Evolutionary conservation across 2,329 filamentous ascomycete genomes (phyloP).

Genomic region (Colletotrichum salicis): DNA sequence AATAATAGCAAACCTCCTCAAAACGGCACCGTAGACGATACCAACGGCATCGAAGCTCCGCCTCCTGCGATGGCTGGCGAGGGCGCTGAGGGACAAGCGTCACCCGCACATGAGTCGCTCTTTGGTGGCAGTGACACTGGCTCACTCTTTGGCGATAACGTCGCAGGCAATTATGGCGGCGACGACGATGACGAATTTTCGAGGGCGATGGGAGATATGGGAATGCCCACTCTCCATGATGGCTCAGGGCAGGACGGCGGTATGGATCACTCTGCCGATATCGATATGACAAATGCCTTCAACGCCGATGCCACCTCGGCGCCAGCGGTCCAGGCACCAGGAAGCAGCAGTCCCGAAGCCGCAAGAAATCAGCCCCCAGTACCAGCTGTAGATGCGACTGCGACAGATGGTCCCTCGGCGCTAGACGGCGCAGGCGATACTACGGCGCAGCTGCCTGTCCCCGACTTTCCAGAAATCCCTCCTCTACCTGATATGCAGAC

Average conservation of each 20-base stretch:
- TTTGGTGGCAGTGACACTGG: slow-evolving; percentile 84
- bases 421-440: slow-evolving; percentile 4
- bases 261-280: slow-evolving; percentile 53
- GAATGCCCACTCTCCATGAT: slow-evolving; percentile 44
- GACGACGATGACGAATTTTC: slow-evolving; percentile 89
- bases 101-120: slow-evolving; percentile 80
- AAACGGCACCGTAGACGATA: slow-evolving; percentile 58
- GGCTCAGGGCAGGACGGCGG: slow-evolving; percentile 51
- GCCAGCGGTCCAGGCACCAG: slow-evolving; percentile 41
- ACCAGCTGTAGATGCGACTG: slow-evolving; percentile 6
- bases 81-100: slow-evolving; percentile 69
- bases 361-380: slow-evolving; percentile 15
- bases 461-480: slow-evolving; percentile 18
- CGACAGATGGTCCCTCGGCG: not conserved
- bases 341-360: slow-evolving; percentile 21
- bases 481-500: slow-evolving; percentile 10
- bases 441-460: not conserved
- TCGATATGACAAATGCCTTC: slow-evolving; percentile 51
- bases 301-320: slow-evolving; percentile 42
- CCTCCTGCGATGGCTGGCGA: slow-evolving; percentile 46
- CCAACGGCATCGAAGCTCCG: slow-evolving; percentile 6
- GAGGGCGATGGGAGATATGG: slow-evolving; percentile 71
- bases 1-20: slow-evolving; percentile 73
- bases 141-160: slow-evolving; percentile 86
- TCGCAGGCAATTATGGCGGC: slow-evolving; percentile 64